Evolutionary conservation across 495 filamentous ascomycete genomes (phyloP).

Genomic region (Haplographium delicatum): DNA sequence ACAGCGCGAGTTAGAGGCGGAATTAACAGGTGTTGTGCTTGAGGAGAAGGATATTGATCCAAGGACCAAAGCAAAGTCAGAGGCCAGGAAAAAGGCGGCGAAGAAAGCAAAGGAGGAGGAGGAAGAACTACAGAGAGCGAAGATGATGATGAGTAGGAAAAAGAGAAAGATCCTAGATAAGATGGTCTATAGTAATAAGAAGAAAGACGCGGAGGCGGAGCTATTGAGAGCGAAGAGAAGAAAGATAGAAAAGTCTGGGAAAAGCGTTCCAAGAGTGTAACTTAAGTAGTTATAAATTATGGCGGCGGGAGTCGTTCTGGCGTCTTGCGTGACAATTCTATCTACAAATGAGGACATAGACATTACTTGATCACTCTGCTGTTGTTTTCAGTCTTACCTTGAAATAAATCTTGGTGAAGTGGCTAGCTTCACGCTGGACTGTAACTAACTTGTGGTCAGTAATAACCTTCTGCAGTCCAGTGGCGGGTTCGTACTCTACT

Average conservation of each 20-base stretch:
- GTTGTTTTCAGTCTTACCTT: too few relatives aligned
- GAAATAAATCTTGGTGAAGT: too few relatives aligned
- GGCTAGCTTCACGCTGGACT: too few relatives aligned
- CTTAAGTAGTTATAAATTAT: too few relatives aligned
- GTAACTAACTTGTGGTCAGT: too few relatives aligned
- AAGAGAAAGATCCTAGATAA: slow-evolving; percentile 87
- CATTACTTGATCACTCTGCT: not conserved
- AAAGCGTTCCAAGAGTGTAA: slow-evolving; percentile 17
- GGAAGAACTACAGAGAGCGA: slow-evolving; percentile 77
- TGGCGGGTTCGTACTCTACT: too few relatives aligned
- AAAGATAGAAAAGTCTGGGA: slow-evolving; percentile 66
- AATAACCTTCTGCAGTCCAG: too few relatives aligned
- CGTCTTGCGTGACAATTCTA: too few relatives aligned
- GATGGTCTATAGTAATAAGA: slow-evolving; percentile 85
- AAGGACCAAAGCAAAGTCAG: slow-evolving; percentile 54
- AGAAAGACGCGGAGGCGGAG: slow-evolving; percentile 70
- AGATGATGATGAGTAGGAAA: slow-evolving; percentile 91
- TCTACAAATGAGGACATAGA: not conserved
- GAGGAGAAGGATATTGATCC: slow-evolving; percentile 38
- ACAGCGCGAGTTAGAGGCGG: slow-evolving; percentile 89
- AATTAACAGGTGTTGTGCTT: slow-evolving; percentile 54
- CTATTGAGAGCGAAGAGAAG: slow-evolving; percentile 78
- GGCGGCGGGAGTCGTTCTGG: not conserved
- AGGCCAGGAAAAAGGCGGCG: slow-evolving; percentile 61
- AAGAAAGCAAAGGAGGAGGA: slow-evolving; percentile 69